Base-by-base conservation (phyloP, 2,329 filamentous ascomycete species). In the Epichloe sylvatica region DNA sequence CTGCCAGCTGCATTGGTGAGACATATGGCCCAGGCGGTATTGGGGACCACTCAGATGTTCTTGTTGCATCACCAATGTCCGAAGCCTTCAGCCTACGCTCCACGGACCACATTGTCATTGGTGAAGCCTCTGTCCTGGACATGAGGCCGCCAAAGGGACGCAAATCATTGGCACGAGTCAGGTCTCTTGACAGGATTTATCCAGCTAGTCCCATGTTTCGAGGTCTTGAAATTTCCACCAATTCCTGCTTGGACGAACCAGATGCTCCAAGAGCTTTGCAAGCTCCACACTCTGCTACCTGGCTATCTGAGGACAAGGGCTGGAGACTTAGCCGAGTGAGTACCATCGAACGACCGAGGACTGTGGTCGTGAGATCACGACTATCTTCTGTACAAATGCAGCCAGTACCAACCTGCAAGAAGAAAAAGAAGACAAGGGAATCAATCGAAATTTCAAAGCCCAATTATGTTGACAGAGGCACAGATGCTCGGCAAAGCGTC, bases 401-500 rank as follows among this genome's bases (percentile, higher is more conserved):
- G 4, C 56, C 61, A 23, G 58, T 64, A n/a, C 54, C 62, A 3
- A 44, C 54, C 23, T 56, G 55, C 25, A 64, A 61, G 51, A 65
- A 65, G 44, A 49, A 54, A 36, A 57, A 61, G 59, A 50, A 60
- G 60, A 41, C 53, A 53, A 23, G 59, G 57, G 53, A 54, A 52
- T 50, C 21, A 34, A 40, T 19, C 17, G 47, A 39, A 8, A 17
- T 15, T 25, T 58, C 55, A 37, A 59, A 50, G 49, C 56, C 57
- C 15, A 57, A 54, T 0, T 70, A 68, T 48, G 61, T 69, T 17
- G 67, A 73, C 53, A 62, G 64, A 9, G 70, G 69, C 13, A 67
- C 65, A 0, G 67, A 72, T 56, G 61, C 63, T 1, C 59, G 58
- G 6, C 55, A 64, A 2, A 49, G 60, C 13, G 25, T 53, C 13